Percentiles rank a stretch among this genome's conserved stretches.
phyloP scores from a whole-genome alignment of 1,139 yeast species.

The Candida mesenterica region DNA sequence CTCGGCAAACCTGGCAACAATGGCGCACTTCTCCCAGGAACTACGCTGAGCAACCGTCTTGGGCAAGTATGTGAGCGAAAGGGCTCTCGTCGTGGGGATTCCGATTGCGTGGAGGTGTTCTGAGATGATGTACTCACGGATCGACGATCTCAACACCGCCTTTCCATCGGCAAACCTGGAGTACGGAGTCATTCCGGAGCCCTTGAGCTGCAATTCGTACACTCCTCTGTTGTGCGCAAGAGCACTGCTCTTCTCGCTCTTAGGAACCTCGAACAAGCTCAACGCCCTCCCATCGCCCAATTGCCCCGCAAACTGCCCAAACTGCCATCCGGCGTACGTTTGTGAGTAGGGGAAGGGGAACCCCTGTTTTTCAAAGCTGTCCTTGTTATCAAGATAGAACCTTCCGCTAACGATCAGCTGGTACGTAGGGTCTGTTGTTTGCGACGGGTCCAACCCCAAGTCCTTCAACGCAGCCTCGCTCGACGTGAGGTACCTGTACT shows the following conservation, averaged over 20 bases:
- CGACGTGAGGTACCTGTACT: constrained; percentile 54
- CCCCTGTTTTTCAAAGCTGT: constrained; percentile 29
- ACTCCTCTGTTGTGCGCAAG: constrained; percentile 22
- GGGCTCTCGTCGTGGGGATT: constrained; percentile 83
- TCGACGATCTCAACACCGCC: constrained; percentile 83
- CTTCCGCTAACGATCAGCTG: constrained; percentile 65
- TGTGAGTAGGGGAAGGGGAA: constrained; percentile 81
- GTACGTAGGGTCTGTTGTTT: constrained; percentile 43
- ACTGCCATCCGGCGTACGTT: constrained; percentile 95
- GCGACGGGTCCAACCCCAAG: constrained; percentile 49
- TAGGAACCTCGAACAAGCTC: constrained; percentile 68
- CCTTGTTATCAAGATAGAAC: constrained; percentile 25
- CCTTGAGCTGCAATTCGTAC: constrained; percentile 81
- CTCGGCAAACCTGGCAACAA: constrained; percentile 80
- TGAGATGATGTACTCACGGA: constrained; percentile 82
- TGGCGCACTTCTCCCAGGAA: constrained; percentile 76
- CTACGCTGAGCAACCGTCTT: constrained; percentile 73
- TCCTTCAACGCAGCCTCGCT: constrained; percentile 63
- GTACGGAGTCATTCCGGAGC: constrained; percentile 88
- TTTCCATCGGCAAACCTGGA: constrained; percentile 97
- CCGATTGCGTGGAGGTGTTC: constrained; percentile 82
- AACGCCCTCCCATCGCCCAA: constrained; percentile 93
- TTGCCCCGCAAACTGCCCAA: constrained; percentile 96
- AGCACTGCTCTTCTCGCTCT: constrained; percentile 19
- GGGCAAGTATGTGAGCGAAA: constrained; percentile 71